Base-by-base conservation (phyloP, 2,329 filamentous ascomycete species). In the Fusarium nematophilum region DNA sequence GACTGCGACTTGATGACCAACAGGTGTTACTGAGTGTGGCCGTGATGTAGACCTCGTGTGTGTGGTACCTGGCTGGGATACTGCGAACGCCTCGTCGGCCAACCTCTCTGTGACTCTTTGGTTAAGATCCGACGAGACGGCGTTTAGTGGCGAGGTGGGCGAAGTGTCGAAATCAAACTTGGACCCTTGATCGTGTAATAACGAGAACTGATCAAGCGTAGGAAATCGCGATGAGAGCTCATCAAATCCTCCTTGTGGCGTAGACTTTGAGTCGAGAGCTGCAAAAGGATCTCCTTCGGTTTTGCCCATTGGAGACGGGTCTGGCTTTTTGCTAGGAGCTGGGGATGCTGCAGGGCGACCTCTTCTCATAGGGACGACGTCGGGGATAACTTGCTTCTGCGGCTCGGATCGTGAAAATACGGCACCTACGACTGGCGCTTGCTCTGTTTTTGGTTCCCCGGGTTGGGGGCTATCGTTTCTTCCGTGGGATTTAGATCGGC, bases 301-400 rank as follows among this genome's bases (percentile, higher is more conserved):
- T 34, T 89, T 87, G 10, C 67, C 57, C 61, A 88, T 85, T 64
- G 87, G 84, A 0, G 92, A 90, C 5, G 91, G 66, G 79, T 89
- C 47, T 84, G 85, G 78, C 68, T 57, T 79, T 8, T 66, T 53
- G 51, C 68, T 44, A 23, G 67, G 64, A 21, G 72, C 69, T 15
- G 78, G 77, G 8, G 76, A 73, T 13, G 78, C 70, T 5, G 74
- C 75, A 18, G 81, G 76, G 14, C 93, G 90, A 4, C 95, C 95
- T 77, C 95, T 86, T 57, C 95, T 86, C 95, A 98, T 98, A 1
- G 94, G 95, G 30, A 91, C 88, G 59, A 99, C 92, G 18, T 97
- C 92, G 8, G 95, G 95, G 49, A 98, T 88, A 8, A 83, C 80
- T 65, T 90, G 86, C 48, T 90, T 86, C 64, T 90, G 85, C 51